These are phyloP conservation scores for Podospora anserina DNA, from an alignment of 495 filamentous ascomycete species.

Conservation along the genomic window DNA sequence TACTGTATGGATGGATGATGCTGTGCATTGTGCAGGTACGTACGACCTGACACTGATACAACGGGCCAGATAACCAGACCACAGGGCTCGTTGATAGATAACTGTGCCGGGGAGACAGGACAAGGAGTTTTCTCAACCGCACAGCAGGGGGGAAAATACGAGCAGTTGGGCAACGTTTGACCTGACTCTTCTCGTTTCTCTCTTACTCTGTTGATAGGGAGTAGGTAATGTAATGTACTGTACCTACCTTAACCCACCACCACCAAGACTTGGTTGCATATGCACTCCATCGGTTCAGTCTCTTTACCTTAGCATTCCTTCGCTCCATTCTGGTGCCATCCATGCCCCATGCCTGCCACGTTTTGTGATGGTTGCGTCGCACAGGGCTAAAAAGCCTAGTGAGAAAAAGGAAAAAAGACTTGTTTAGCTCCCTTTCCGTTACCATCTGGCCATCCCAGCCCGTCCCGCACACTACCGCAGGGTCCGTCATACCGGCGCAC, in stretches of 20 bases:
- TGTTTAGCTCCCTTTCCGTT: constrained; percentile 2
- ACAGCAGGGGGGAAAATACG: constrained; percentile 10
- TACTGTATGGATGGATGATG: background rate
- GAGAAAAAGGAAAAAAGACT: background rate
- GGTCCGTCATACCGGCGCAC: background rate
- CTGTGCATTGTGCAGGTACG: background rate
- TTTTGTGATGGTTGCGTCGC: constrained; percentile 12
- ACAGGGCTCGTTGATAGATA: background rate
- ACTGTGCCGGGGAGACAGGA: background rate
- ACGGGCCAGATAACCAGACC: background rate
- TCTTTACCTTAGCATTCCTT: background rate
- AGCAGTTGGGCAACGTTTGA: constrained; percentile 15
- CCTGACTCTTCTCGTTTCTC: background rate
- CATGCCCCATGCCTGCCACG: constrained; percentile 1
- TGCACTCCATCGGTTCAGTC: background rate
- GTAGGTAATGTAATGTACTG: too few species aligned
- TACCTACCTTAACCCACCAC: background rate
- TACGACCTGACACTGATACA: background rate
- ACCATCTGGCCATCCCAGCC: background rate
- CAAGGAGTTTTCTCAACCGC: too few species aligned
- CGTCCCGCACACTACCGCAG: background rate
- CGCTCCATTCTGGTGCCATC: constrained; percentile 1
- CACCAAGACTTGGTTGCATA: background rate
- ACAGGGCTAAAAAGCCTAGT: constrained; percentile 4
- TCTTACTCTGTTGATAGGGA: background rate